Percentiles rank a stretch among this genome's conserved stretches.
These are phyloP conservation scores for Rhododendron williamsianum DNA, from an alignment of 148 eudicot genomes.

Conservation along the genomic window DNA sequence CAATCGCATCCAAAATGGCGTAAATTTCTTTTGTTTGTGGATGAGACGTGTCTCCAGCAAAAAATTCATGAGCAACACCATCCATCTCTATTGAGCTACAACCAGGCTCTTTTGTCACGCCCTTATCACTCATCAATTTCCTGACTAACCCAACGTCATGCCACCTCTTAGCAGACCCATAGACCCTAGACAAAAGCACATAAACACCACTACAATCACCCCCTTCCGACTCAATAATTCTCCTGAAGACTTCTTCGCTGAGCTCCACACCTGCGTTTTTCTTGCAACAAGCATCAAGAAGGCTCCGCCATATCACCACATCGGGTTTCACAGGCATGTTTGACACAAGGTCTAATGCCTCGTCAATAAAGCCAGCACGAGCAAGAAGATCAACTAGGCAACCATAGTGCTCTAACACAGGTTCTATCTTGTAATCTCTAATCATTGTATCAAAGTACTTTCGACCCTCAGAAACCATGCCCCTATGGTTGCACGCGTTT, in stretches of 20 bases:
- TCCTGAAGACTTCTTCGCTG: constrained; percentile 54
- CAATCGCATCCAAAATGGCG: constrained; percentile 34
- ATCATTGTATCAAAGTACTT: constrained; percentile 52
- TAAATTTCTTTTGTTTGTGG: constrained; percentile 40
- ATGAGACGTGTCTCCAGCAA: constrained; percentile 66
- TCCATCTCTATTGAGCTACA: constrained; percentile 64
- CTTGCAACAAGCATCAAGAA: constrained; percentile 72
- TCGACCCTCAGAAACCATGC: constrained; percentile 54
- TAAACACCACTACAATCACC: constrained; percentile 48
- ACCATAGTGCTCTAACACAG: constrained; percentile 74
- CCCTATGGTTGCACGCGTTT: constrained; percentile 69
- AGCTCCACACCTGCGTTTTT: constrained; percentile 42
- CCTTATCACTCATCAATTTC: constrained; percentile 58
- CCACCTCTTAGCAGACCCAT: constrained; percentile 63
- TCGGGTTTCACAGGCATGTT: constrained; percentile 78
- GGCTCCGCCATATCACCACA: constrained; percentile 68
- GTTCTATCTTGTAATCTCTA: constrained; percentile 43
- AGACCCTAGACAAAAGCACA: constrained; percentile 65
- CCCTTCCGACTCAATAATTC: constrained; percentile 46
- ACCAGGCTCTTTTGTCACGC: constrained; percentile 64
- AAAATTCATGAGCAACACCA: constrained; percentile 57
- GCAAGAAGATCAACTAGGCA: constrained; percentile 74
- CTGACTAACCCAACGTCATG: constrained; percentile 60
- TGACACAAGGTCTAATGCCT: constrained; percentile 51
- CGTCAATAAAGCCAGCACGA: constrained; percentile 55